Conservation (phyloP, 768 basidiomycete species). For the Lactarius hatsudake region DNA sequence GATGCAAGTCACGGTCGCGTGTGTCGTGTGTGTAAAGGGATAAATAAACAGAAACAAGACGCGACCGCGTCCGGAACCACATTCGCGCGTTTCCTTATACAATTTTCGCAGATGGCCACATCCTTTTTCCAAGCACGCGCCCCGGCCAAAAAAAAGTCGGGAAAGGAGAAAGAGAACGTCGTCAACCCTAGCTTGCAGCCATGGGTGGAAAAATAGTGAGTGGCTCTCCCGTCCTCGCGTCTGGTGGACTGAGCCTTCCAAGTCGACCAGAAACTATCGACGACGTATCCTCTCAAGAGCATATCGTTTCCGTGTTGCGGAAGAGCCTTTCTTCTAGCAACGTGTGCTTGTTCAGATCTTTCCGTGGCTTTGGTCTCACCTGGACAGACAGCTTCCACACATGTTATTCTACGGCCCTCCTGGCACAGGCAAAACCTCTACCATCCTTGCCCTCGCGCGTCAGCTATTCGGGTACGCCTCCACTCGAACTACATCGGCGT, state of each 20-base stretch:
- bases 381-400: constrained; percentile 79
- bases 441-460: constrained; percentile 89
- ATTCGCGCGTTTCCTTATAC: constrained; percentile 22
- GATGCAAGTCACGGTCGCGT: background rate
- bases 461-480: constrained; percentile 85
- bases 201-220: constrained; percentile 99
- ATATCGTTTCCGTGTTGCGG: constrained; percentile 86
- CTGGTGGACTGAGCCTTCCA: background rate
- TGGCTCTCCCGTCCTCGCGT: constrained; percentile 10
- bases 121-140: constrained; percentile 54
- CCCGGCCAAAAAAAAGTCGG: constrained; percentile 25
- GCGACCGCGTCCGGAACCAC: background rate
- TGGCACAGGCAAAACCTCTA: constrained; percentile 98
- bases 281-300: constrained; percentile 96
- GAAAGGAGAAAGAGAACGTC: constrained; percentile 33
- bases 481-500: background rate
- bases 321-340: constrained; percentile 93
- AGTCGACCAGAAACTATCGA: constrained; percentile 98
- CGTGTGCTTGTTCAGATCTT: constrained; percentile 43
- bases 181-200: constrained; percentile 69
- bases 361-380: constrained; percentile 3
- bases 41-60: constrained; percentile 12
- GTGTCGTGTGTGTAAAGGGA: constrained; percentile 16
- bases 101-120: constrained; percentile 42
- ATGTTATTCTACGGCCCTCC: constrained; percentile 99